Evolutionary conservation across 2,329 filamentous ascomycete genomes (phyloP), one percentile per base, ranked within the genome.

Genomic region (Corynespora cassiicola): DNA sequence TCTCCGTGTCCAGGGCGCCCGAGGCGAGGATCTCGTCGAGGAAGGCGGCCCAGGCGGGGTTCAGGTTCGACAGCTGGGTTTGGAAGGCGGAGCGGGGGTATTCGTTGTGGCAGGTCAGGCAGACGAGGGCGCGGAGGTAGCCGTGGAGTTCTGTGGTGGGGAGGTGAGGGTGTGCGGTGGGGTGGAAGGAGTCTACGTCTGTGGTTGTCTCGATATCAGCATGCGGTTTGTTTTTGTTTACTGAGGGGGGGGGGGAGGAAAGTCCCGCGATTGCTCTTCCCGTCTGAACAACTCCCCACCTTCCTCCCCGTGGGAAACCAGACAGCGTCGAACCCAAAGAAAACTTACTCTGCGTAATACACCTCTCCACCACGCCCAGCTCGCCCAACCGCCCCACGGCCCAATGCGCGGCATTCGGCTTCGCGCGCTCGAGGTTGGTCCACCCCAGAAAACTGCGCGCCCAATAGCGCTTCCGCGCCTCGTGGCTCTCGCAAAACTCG

Each of bases 151-250:
- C 92, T 29, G 95, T 74, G 7, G 88, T 94, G 5, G 82, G 79
- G 27, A 91, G 70, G 7, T 75, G 63, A 0, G 90, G 88, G 66
- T 96, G 91, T 1, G 90, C 87, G 42, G 73, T 72, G 2, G 79
- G 76, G 68, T 99, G 94, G 65, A 99, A 95, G 2, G 90, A 96
- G 71, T 99, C 94, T 34, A 99, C 94, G 63, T 97, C 74, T 76
- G 31, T 7, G 10, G 21, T n/a, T 34, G 2, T n/a, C n/a, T n/a
- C n/a, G n/a, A n/a, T n/a, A n/a, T n/a, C n/a, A n/a, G n/a, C n/a
- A n/a, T n/a, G n/a, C n/a, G n/a, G n/a, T n/a, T n/a, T n/a, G n/a
- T n/a, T n/a, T n/a, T n/a, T n/a, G n/a, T n/a, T n/a, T n/a, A n/a
- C n/a, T n/a, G n/a, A n/a, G n/a, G n/a, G n/a, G n/a, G n/a, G n/a